phyloP scores from a whole-genome alignment of 139 green algal species.

The Haematococcus sp. region DNA sequence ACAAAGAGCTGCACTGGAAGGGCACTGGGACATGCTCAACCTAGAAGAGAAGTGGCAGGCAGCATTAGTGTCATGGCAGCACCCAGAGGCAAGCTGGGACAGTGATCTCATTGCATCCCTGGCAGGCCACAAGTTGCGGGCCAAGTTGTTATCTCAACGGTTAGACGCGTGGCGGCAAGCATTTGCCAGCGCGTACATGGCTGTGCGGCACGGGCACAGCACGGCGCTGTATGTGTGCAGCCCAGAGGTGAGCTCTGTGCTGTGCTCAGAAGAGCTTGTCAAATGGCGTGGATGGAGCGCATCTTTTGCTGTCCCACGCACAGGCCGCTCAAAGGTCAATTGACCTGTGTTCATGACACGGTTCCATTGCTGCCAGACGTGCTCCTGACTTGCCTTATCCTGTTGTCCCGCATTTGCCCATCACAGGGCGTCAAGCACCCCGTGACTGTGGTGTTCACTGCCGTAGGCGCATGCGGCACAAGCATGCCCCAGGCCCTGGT shows the following conservation, averaged over 20 bases:
- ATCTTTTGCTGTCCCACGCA: no score
- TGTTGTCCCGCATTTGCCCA: no score
- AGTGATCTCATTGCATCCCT: not conserved
- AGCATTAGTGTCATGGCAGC: constrained; percentile 46
- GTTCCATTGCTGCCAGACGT: no score
- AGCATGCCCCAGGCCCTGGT: constrained; percentile 44
- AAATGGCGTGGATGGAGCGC: no score
- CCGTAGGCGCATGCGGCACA: constrained; percentile 38
- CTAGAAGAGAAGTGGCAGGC: constrained; percentile 29
- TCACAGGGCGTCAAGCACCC: constrained; percentile 29
- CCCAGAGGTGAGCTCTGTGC: constrained; percentile 10
- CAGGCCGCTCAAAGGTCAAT: no score
- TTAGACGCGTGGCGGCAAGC: constrained; percentile 44
- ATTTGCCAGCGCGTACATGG: constrained; percentile 48
- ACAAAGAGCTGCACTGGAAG: no score
- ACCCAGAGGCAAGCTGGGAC: constrained; percentile 29
- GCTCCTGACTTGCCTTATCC: no score
- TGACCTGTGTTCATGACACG: no score
- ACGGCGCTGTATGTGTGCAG: constrained; percentile 9
- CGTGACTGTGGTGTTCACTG: constrained; percentile 47
- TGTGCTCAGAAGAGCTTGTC: no score
- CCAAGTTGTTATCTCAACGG: constrained; percentile 15
- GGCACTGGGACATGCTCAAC: no score
- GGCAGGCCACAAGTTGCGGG: not conserved
- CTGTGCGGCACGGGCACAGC: constrained; percentile 6